phyloP scores from a whole-genome alignment of 352 stramenopile genomes.

The Globisporangium okanoganense region DNA sequence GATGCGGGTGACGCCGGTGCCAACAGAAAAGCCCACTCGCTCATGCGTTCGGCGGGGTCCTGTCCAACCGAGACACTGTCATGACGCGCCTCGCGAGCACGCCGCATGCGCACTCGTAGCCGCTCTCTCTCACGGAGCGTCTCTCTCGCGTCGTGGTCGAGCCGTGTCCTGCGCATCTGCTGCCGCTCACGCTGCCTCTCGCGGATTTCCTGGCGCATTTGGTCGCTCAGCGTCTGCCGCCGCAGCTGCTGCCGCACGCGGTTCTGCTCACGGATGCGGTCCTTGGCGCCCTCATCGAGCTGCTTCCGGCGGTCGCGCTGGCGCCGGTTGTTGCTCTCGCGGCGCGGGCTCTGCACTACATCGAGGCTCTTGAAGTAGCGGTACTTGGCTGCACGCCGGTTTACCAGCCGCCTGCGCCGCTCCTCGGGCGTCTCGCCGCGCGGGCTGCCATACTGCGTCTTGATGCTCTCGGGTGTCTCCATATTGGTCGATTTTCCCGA shows the following conservation, averaged over 20 bases:
- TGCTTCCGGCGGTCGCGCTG: constrained; percentile 44
- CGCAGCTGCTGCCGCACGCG: constrained; percentile 50
- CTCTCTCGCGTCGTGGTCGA: constrained; percentile 39
- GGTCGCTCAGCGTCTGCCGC: constrained; percentile 38
- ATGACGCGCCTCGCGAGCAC: constrained; percentile 18
- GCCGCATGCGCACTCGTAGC: constrained; percentile 34
- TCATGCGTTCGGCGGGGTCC: no score
- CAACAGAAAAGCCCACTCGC: not conserved
- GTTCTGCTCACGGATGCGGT: constrained; percentile 55
- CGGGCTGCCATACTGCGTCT: constrained; percentile 38
- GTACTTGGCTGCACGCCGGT: constrained; percentile 68
- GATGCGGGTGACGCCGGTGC: not conserved
- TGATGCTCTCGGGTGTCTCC: constrained; percentile 54
- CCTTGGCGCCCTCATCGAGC: constrained; percentile 34
- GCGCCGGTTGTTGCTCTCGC: constrained; percentile 36
- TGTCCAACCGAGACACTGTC: constrained; percentile 3
- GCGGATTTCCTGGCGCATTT: constrained; percentile 27
- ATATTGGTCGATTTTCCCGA: constrained; percentile 18
- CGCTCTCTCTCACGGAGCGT: constrained; percentile 43
- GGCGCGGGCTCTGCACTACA: constrained; percentile 23
- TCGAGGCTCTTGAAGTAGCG: constrained; percentile 33
- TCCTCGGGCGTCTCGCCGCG: constrained; percentile 38
- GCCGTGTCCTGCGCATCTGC: constrained; percentile 31
- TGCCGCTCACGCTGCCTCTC: constrained; percentile 44
- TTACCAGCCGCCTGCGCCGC: constrained; percentile 49